Percentiles rank a stretch among this genome's conserved stretches.
Evolutionary conservation across 1,284 basidiomycete species (phyloP).

Genomic region (Rhodotorula sp.): DNA sequence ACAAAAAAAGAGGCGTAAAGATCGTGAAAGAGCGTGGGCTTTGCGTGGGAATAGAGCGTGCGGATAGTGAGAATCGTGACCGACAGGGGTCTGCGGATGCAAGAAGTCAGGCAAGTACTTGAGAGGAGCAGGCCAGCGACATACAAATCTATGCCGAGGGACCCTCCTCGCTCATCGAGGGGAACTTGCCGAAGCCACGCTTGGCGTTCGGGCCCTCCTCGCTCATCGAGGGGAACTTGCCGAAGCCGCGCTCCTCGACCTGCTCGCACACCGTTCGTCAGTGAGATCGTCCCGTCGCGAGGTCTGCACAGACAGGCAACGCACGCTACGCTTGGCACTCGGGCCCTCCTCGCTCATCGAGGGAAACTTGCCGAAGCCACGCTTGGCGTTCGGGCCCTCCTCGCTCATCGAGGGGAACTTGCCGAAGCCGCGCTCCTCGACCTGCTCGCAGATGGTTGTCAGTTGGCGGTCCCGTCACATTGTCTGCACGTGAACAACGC

Average conservation of each 20-base stretch:
- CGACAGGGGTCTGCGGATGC: too few species aligned
- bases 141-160: too few species aligned
- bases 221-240: background rate
- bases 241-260: background rate
- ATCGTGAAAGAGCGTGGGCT: too few species aligned
- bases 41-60: too few species aligned
- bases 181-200: background rate
- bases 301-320: background rate
- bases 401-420: background rate
- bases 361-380: background rate
- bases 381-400: background rate
- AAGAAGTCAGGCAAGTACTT: too few species aligned
- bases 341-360: conserved; percentile 1
- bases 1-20: too few species aligned
- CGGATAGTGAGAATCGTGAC: too few species aligned
- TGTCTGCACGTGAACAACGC: too few species aligned
- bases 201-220: too few species aligned
- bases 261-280: background rate
- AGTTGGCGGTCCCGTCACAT: too few species aligned
- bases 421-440: conserved; percentile 11
- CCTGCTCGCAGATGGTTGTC: background rate
- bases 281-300: fast-evolving
- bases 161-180: too few species aligned
- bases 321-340: background rate
- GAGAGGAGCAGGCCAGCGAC: too few species aligned